Evolutionary conservation across 2,329 filamentous ascomycete species (phyloP), one percentile per base, ranked within the genome.

Genomic region (Colletotrichum sp.): DNA sequence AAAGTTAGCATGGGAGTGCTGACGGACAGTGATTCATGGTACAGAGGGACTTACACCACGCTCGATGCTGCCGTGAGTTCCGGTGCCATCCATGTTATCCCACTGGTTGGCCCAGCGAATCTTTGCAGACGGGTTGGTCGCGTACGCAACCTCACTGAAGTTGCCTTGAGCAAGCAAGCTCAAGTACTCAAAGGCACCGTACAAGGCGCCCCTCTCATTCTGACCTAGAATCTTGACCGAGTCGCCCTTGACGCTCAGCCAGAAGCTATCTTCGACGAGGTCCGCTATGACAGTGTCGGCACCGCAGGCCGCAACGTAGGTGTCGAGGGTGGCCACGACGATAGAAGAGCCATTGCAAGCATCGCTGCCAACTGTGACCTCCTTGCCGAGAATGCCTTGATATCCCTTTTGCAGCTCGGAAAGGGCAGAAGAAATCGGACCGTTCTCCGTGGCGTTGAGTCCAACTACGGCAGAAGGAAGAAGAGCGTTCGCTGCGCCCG

Each of bases 31-130:
- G 22, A 60, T 11, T 28, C 44, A 30, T 39, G n/a, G 22, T 25
- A 6, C 32, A 32, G 44, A 15, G 39, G 32, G 12, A 52, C 70
- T 65, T 69, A 76, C 70, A 22, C 93, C 93, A 69, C 93, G 86
- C 81, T 94, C 93, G 60, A 95, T 91, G 55, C 88, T 91, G 15
- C 93, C 83, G 32, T 78, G 77, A 19, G 74, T 78, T 34, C 74
- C 74, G 15, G 70, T 71, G 57, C 72, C 89, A 74, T 93, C 89
- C 81, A 94, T 85, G 78, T 95, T 94, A 80, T 95, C 92, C 93
- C 93, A 95, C 78, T 95, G 90, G 79, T 95, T 94, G 1, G 91
- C 89, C 93, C 93, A 94, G 77, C 93, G 88, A 57, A 95, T 89
- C 0, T 90, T 90, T 0, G 90, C 91, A 72, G 88, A 87, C 0